phyloP scores from a whole-genome alignment of 1,139 yeast genomes.

The Geotrichum citri-aurantii region DNA sequence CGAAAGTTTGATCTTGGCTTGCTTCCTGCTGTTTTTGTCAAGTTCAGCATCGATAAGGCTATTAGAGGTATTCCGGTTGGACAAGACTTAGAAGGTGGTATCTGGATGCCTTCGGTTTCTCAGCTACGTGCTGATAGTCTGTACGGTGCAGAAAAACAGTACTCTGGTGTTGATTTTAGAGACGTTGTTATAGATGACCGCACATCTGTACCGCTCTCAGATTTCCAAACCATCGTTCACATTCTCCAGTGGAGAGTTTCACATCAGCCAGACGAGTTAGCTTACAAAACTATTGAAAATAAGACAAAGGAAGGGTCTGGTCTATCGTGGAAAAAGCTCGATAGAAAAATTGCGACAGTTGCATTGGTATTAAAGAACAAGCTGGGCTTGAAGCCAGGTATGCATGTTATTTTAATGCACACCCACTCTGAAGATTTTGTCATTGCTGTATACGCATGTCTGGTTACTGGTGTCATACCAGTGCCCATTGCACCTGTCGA shows the following conservation, averaged over 20 bases:
- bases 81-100: conserved; percentile 72
- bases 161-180: conserved; percentile 72
- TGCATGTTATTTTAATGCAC: conserved; percentile 72
- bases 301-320: conserved; percentile 46
- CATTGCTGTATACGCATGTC: conserved; percentile 79
- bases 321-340: conserved; percentile 83
- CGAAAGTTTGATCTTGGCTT: conserved; percentile 73
- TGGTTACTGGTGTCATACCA: conserved; percentile 72
- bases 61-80: conserved; percentile 70
- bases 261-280: conserved; percentile 72
- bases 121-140: conserved; percentile 51
- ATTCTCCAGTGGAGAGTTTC: conserved; percentile 73
- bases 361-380: conserved; percentile 51
- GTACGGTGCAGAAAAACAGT: conserved; percentile 50
- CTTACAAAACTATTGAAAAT: conserved; percentile 57
- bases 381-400: conserved; percentile 55
- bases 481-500: conserved; percentile 79
- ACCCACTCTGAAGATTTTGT: conserved; percentile 84
- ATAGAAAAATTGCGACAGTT: conserved; percentile 66
- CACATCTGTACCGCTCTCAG: conserved; percentile 66
- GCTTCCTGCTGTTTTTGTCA: conserved; percentile 70
- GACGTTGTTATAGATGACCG: conserved; percentile 70
- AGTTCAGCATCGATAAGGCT: conserved; percentile 66
- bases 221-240: conserved; percentile 66
- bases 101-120: conserved; percentile 75